phyloP scores from a whole-genome alignment of 345 rosid genomes.

The Pistacia atlantica region DNA sequence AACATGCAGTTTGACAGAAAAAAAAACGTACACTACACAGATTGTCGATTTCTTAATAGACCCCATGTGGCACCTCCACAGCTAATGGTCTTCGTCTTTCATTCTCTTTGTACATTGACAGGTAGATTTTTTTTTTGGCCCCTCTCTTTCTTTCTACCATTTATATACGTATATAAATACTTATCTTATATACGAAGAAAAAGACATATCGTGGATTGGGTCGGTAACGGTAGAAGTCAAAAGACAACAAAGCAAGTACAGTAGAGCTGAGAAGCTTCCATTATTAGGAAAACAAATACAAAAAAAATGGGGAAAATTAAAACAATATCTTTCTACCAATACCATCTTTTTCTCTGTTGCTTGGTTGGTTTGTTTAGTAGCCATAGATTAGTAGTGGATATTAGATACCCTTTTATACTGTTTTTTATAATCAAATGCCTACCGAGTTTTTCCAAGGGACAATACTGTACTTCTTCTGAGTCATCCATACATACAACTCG shows the following conservation, averaged over 20 bases:
- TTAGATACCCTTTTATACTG: neutral
- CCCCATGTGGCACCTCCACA: neutral
- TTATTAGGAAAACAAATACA: neutral
- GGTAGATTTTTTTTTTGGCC: neutral
- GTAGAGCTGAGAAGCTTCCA: conserved; percentile 1
- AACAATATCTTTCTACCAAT: neutral
- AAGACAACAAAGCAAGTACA: neutral
- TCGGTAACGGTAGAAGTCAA: neutral
- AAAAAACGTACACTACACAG: neutral
- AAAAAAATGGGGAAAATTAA: neutral
- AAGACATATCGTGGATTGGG: neutral
- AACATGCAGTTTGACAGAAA: neutral
- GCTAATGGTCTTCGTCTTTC: neutral
- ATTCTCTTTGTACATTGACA: neutral
- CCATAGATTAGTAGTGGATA: neutral
- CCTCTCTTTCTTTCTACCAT: neutral
- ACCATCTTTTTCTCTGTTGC: neutral
- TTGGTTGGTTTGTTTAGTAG: neutral
- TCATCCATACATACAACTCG: neutral
- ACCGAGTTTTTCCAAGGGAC: neutral
- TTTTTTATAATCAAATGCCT: neutral
- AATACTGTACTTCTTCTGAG: neutral
- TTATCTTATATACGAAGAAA: too few species aligned
- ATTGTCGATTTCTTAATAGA: neutral
- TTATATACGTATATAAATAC: too few species aligned